These are phyloP conservation scores for Euptelea pleiosperma DNA, from an alignment of 164 flowering plant species.

Conservation along the genomic window DNA sequence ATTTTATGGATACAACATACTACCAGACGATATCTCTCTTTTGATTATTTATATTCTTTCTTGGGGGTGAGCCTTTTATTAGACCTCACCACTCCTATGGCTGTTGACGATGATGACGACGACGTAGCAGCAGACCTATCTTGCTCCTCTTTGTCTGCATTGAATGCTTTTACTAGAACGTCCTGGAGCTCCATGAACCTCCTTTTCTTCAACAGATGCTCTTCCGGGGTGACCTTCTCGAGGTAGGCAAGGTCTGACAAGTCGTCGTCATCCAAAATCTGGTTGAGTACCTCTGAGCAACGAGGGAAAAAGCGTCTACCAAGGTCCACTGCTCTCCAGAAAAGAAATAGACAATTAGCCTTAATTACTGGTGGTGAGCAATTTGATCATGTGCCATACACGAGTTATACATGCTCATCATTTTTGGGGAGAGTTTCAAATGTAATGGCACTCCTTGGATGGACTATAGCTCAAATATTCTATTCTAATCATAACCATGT, in stretches of 20 bases:
- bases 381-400: no score
- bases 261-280: constrained; percentile 73
- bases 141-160: constrained; percentile 59
- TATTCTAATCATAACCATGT: no score
- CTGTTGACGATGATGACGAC: constrained; percentile 39
- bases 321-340: constrained; percentile 61
- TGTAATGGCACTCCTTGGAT: no score
- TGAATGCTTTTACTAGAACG: constrained; percentile 49
- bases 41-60: no score
- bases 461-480: no score
- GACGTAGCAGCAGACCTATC: constrained; percentile 36
- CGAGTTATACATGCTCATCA: no score
- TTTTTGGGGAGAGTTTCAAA: no score
- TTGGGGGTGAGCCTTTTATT: no score
- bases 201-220: constrained; percentile 41
- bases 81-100: no score
- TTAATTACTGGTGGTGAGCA: no score
- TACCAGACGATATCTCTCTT: no score
- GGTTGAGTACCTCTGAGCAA: constrained; percentile 69
- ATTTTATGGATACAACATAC: no score
- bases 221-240: constrained; percentile 42
- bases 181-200: constrained; percentile 67
- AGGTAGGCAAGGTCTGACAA: constrained; percentile 44
- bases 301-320: constrained; percentile 86
- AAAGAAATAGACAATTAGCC: not conserved